Evolutionary conservation across 805 yeast species (phyloP).

Genomic region (Millerozyma miso): DNA sequence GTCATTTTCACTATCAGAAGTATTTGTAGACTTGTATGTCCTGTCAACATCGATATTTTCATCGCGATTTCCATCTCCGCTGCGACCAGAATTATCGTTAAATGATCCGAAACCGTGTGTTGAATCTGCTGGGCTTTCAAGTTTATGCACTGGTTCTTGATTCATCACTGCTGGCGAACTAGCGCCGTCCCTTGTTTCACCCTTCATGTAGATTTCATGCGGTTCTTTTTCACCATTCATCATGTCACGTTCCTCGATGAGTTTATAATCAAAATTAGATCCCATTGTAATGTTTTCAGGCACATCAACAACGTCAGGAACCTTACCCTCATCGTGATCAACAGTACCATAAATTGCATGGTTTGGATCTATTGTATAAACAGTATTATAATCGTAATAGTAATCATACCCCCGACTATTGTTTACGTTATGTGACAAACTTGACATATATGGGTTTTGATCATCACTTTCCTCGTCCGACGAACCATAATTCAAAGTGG

Average conservation of each 20-base stretch:
- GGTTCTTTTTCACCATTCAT: slow-evolving; percentile 4
- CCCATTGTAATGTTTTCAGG: slow-evolving; percentile 44
- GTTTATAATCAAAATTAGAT: slow-evolving; percentile 36
- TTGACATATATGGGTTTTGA: slow-evolving; percentile 46
- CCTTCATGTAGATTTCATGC: not conserved
- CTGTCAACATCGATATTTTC: not conserved
- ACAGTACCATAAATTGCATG: slow-evolving; percentile 36
- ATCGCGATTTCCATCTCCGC: not conserved
- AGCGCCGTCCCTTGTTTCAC: not conserved
- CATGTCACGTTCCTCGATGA: slow-evolving; percentile 23
- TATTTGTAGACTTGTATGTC: not conserved
- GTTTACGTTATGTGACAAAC: slow-evolving; percentile 68
- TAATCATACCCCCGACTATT: slow-evolving; percentile 66
- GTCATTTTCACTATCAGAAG: slow-evolving; percentile 1
- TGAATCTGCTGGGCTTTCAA: not conserved
- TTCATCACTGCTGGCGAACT: slow-evolving; percentile 1
- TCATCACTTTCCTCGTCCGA: slow-evolving; percentile 60
- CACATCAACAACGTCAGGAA: slow-evolving; percentile 41
- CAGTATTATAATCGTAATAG: slow-evolving; percentile 76
- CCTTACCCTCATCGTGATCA: slow-evolving; percentile 14
- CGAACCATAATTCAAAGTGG: slow-evolving; percentile 75
- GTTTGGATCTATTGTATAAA: slow-evolving; percentile 53
- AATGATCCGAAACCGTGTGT: not conserved
- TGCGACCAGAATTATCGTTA: not conserved
- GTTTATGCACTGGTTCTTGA: slow-evolving; percentile 2